Evolutionary conservation across 208 protist genomes (phyloP).

Genomic region (Tritrichomonas foetus): DNA sequence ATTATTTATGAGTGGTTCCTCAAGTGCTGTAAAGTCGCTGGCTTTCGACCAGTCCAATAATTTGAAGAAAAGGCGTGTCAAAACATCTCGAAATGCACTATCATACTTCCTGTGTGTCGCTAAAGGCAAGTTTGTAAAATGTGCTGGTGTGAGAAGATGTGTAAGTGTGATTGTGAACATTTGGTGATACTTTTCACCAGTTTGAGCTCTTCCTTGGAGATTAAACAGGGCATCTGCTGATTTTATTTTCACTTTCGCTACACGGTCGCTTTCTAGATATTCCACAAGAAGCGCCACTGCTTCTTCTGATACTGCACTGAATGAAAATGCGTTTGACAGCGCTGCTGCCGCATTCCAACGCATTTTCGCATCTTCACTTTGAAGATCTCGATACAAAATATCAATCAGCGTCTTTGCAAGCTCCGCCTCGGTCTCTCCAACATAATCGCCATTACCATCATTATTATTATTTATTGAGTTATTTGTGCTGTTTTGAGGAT

Average conservation of each 20-base stretch:
- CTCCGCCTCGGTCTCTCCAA: too few relatives aligned
- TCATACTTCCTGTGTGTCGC: neutral
- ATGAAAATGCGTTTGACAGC: neutral
- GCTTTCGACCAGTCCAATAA: neutral
- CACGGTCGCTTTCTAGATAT: neutral
- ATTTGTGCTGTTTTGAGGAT: too few relatives aligned
- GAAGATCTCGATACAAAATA: neutral
- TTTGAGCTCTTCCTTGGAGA: neutral
- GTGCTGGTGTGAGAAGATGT: neutral
- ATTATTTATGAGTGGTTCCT: neutral
- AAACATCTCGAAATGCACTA: too few relatives aligned
- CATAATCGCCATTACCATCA: too few relatives aligned
- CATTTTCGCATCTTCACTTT: neutral
- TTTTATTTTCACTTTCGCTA: neutral
- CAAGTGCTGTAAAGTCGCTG: neutral
- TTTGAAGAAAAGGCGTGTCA: neutral
- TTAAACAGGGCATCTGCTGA: neutral
- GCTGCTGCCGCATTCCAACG: neutral
- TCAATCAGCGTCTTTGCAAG: neutral
- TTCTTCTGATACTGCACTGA: neutral
- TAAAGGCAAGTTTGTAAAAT: neutral
- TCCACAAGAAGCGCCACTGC: neutral
- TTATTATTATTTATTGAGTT: neutral
- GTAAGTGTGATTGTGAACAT: neutral
- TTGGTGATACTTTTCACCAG: neutral